phyloP scores from a whole-genome alignment of 192 early-diverging fungal species.

The Gonapodya prolifera region DNA sequence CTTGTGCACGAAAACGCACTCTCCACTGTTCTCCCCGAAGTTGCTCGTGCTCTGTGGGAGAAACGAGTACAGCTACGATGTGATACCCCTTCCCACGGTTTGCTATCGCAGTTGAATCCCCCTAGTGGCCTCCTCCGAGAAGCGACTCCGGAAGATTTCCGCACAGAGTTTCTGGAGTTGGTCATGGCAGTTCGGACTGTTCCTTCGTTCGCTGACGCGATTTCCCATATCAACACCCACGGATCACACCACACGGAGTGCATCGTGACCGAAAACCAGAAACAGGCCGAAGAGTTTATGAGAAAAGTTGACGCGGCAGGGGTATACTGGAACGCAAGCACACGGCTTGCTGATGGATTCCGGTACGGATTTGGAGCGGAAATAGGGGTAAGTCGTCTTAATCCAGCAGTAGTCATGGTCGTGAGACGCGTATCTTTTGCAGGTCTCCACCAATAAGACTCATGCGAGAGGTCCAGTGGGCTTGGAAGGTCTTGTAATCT shows the following conservation, averaged over 20 bases:
- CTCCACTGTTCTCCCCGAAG: constrained; percentile 18
- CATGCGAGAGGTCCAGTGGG: constrained; percentile 98
- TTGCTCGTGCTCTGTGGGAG: constrained; percentile 45
- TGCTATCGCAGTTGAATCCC: constrained; percentile 2
- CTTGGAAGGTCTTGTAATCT: constrained; percentile 92
- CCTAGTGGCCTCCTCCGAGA: constrained; percentile 17
- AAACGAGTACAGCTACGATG: constrained; percentile 46
- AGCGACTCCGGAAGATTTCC: constrained; percentile 47
- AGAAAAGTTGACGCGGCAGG: constrained; percentile 89
- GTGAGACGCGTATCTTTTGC: not conserved
- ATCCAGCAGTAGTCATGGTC: too few relatives aligned
- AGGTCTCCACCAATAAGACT: constrained; percentile 94
- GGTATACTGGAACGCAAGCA: constrained; percentile 93
- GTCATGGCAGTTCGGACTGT: constrained; percentile 76
- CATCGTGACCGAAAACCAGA: constrained; percentile 72
- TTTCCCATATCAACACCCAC: constrained; percentile 85
- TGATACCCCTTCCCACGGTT: constrained; percentile 34
- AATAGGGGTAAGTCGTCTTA: constrained; percentile 58
- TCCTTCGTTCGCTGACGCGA: constrained; percentile 56
- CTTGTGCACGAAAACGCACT: constrained; percentile 58
- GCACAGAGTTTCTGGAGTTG: constrained; percentile 84
- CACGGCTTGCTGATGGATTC: constrained; percentile 96
- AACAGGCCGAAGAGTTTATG: constrained; percentile 75
- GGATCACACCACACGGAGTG: constrained; percentile 92
- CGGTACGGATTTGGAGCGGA: constrained; percentile 97